A percentile compares a stretch with the other conserved stretches of the same genome.
Conservation (phyloP, 1,284 basidiomycete genomes). For the Fistulinella staudtii region DNA sequence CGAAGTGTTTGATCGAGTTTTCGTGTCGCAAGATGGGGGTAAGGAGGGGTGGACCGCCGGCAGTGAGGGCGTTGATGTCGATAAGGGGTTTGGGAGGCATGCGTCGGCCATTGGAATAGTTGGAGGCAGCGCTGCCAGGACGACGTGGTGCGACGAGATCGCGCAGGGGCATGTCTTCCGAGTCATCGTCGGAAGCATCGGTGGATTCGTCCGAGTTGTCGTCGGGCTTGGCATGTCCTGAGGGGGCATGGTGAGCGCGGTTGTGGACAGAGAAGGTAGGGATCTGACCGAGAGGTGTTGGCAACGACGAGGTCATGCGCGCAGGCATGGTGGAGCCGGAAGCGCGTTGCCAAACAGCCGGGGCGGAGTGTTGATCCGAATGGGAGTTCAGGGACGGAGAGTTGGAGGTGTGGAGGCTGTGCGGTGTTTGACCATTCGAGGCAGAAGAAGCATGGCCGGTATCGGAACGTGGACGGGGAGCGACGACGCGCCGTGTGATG, state of each 20-base stretch:
- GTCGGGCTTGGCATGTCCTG: no score
- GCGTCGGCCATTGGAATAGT: conserved; percentile 28
- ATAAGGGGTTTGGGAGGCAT: conserved; percentile 46
- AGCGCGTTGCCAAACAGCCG: conserved; percentile 18
- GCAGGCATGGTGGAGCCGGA: conserved; percentile 41
- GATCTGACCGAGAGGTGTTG: no score
- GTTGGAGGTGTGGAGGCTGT: conserved; percentile 3
- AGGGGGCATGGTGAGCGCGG: no score
- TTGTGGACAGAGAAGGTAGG: no score
- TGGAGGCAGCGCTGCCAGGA: conserved; percentile 44
- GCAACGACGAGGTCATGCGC: no score
- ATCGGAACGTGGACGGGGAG: conserved; percentile 16
- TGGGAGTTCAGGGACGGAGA: conserved; percentile 8
- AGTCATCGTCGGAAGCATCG: conserved; percentile 29
- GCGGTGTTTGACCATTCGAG: conserved; percentile 2
- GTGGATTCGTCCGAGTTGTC: conserved; percentile 22
- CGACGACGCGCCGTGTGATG: conserved; percentile 14
- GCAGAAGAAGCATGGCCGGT: conserved; percentile 10
- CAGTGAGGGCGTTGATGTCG: conserved; percentile 39
- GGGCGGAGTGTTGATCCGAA: conserved; percentile 10
- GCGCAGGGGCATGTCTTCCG: conserved; percentile 43
- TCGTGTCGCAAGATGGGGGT: conserved; percentile 29
- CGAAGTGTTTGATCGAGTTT: conserved; percentile 22
- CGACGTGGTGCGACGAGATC: conserved; percentile 39
- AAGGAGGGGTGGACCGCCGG: conserved; percentile 27